Evolutionary conservation across 1,284 basidiomycete genomes (phyloP), one percentile per base, ranked within the genome.

Genomic region (Cutaneotrichosporon sp.): DNA sequence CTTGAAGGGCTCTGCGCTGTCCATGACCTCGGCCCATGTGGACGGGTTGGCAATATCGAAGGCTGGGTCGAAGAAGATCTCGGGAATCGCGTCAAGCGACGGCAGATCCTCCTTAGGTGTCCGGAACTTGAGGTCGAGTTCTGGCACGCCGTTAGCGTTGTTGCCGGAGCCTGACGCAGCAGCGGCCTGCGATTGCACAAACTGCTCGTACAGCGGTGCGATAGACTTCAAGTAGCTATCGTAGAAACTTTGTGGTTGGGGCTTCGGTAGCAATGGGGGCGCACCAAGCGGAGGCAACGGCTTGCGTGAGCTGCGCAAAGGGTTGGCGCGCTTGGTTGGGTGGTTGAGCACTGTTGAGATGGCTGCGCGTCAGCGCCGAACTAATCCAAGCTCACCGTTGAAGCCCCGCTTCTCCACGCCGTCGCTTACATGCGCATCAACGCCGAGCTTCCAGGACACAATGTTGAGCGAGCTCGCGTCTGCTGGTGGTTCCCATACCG

Each of bases 31-130:
- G 62, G 88, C 85, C 80, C 97, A 99, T 0, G 88, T 96, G 46
- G 82, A 83, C 0, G 92, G 89, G 74, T 96, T 88, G 10, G 89
- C 87, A n/a, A 99, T 85, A 77, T 94, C 87, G 81, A 99, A 98
- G 30, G 85, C 75, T 5, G 84, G 76, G 58, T 87, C 82, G 74
- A 97, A 96, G 82, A 91, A 97, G 30, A 92, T 83, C 1, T 85
- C 73, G 1, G 96, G 94, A 0, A 99, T 89, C 2, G 85, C 82
- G 65, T 90, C 86, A 11, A 98, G 85, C 1, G 89, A 2, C 90
- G 68, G 89, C 64, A 64, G 82, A 51, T 82, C 77, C 30, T 62
- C 66, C 53, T 65, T 65, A 14, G 63, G 64, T 56, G 47, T 61
- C 56, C 64, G 57, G 8, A 61, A 30, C 56, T 67, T 57, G 11